Evolutionary conservation across 2,329 filamentous ascomycete genomes (phyloP), one percentile per base, ranked within the genome.

Genomic region (Aspergillus puulaauensis): DNA sequence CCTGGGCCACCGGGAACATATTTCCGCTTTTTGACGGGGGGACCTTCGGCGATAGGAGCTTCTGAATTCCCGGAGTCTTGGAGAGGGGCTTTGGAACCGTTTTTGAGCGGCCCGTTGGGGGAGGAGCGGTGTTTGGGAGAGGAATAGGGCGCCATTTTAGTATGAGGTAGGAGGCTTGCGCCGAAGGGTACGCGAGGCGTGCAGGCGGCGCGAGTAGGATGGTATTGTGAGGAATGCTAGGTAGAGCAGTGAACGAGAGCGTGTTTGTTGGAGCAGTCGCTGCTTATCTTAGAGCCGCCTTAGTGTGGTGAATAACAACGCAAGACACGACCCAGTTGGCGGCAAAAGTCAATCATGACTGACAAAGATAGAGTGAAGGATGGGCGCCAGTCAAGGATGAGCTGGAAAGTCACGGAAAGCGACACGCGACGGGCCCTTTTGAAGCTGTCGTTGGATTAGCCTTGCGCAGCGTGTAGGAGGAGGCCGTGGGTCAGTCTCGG

Each of bases 1-100:
- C 91, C 91, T 57, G 91, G 89, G 3, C 91, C 92, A 48, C 92
- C 92, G 35, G 93, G 91, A 48, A 96, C 84, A 77, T 96, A 97
- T 75, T 86, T 84, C 65, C 87, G 83, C 70, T 84, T 85, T 76
- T 91, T 92, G 1, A 81, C 81, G 12, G 88, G 86, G 24, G 87
- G 87, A 64, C 89, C 87, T 48, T 75, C 74, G 46, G 65, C 70
- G 50, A 66, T 47, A 43, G 66, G 64, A 44, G 64, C 65, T 27
- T 73, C 68, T 12, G 67, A 65, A 52, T 55, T 68, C 43, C 68
- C 65, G 4, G 71, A 60, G 15, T 66, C 60, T 60, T 73, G 76
- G 43, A 71, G 57, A 21, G 70, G 61, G 21, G 71, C 62, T 61
- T 72, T 74, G 8, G 68, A 61, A 17, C 68, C 68, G 56, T 67